phyloP scores from a whole-genome alignment of 495 filamentous ascomycete species.

The Trichocladium uniseriatum region DNA sequence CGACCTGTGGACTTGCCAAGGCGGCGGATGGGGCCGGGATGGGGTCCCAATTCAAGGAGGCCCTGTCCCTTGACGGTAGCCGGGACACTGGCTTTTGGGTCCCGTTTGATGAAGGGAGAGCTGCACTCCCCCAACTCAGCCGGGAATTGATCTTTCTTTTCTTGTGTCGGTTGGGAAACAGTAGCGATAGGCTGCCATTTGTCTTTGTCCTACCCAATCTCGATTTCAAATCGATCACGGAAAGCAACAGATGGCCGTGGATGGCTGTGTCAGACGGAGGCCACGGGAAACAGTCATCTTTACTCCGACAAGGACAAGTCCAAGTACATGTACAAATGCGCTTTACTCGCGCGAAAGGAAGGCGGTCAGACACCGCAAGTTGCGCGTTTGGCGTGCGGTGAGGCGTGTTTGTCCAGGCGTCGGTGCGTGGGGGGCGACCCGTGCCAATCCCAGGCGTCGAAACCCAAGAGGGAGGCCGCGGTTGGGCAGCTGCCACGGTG shows the following conservation, averaged over 20 bases:
- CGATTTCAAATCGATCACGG: not conserved
- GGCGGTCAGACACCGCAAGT: conserved; percentile 30
- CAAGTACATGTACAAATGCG: no score
- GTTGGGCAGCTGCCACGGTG: conserved; percentile 8
- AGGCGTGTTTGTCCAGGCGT: conserved; percentile 13
- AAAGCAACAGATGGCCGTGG: not conserved
- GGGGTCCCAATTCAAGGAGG: not conserved
- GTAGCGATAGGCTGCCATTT: conserved; percentile 1
- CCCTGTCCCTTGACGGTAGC: no score
- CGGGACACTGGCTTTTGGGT: not conserved
- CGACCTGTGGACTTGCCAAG: conserved; percentile 3
- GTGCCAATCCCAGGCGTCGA: conserved; percentile 17
- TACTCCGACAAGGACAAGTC: conserved; percentile 6
- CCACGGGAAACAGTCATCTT: not conserved
- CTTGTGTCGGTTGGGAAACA: conserved; percentile 1
- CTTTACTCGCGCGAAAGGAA: no score
- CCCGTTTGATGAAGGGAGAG: not conserved
- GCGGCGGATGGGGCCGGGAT: conserved; percentile 15
- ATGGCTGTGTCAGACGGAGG: not conserved
- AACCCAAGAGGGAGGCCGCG: conserved; percentile 9
- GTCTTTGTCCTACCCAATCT: not conserved
- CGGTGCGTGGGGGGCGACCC: conserved; percentile 15
- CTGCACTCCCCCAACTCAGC: conserved; percentile 1
- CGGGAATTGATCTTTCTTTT: not conserved
- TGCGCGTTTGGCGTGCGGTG: conserved; percentile 8